These are phyloP conservation scores for Ogataea neopini DNA, from an alignment of 805 yeast genomes.

Conservation along the genomic window DNA sequence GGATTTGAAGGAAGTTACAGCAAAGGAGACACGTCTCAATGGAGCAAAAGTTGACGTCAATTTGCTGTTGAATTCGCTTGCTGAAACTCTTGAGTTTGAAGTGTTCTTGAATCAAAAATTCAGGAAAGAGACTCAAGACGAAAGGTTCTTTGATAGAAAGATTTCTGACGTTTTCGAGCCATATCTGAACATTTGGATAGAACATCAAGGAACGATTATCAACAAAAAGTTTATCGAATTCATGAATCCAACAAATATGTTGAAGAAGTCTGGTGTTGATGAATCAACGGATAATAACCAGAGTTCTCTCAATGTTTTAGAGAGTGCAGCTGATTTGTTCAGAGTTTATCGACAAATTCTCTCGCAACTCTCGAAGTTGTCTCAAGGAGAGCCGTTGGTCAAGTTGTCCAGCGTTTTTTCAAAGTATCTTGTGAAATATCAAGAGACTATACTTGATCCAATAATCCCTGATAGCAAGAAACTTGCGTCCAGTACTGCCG, in stretches of 20 bases:
- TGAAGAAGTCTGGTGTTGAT: constrained; percentile 38
- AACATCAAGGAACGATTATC: constrained; percentile 71
- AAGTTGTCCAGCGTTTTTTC: constrained; percentile 61
- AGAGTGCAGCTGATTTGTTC: constrained; percentile 86
- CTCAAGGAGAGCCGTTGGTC: constrained; percentile 49
- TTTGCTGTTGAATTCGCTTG: constrained; percentile 64
- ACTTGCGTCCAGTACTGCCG: constrained; percentile 33
- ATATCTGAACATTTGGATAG: constrained; percentile 80
- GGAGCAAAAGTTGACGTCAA: constrained; percentile 53
- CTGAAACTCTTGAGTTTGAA: constrained; percentile 84
- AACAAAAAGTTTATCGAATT: constrained; percentile 65
- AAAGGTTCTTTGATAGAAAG: constrained; percentile 37
- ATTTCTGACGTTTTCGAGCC: constrained; percentile 81
- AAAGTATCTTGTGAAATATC: constrained; percentile 63
- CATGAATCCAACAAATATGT: constrained; percentile 56
- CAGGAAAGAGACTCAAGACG: constrained; percentile 39
- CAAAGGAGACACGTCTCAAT: constrained; percentile 38
- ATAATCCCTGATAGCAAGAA: constrained; percentile 43
- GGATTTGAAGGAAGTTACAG: constrained; percentile 59
- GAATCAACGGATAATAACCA: constrained; percentile 12
- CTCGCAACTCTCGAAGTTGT: constrained; percentile 65
- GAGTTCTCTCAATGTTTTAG: constrained; percentile 63
- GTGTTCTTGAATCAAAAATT: constrained; percentile 65
- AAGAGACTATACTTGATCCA: constrained; percentile 49
- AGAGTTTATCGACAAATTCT: constrained; percentile 71